Conservation (phyloP, 805 yeast species). For the Saccharomyces eubayanus region DNA sequence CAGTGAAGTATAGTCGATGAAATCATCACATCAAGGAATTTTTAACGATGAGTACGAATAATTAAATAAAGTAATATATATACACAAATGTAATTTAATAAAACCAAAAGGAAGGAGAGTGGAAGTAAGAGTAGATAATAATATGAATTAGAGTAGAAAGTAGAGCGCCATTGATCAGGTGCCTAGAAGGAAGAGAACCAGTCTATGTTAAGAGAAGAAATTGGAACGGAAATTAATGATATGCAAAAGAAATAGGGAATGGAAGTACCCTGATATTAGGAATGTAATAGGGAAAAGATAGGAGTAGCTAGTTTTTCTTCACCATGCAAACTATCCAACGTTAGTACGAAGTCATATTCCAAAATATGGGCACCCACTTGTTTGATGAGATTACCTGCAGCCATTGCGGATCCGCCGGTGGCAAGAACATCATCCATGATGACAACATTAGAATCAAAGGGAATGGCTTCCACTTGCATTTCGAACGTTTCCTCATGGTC, state of each 20-base stretch:
- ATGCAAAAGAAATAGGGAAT: background rate
- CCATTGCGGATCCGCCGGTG: constrained; percentile 93
- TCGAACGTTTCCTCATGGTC: constrained; percentile 88
- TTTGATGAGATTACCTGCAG: constrained; percentile 79
- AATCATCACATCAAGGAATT: background rate
- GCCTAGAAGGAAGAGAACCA: background rate
- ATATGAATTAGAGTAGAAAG: background rate
- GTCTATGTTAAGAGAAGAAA: background rate
- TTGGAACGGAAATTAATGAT: background rate
- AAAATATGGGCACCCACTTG: constrained; percentile 61
- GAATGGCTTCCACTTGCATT: constrained; percentile 75
- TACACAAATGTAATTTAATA: background rate
- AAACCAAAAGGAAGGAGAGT: background rate
- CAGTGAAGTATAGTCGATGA: constrained; percentile 23
- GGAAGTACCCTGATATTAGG: constrained; percentile 49
- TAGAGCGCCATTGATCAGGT: background rate
- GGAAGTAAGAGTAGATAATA: background rate
- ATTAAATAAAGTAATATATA: background rate
- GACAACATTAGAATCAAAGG: constrained; percentile 70
- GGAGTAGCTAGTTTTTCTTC: constrained; percentile 80
- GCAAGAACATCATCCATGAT: constrained; percentile 96
- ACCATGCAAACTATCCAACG: constrained; percentile 90
- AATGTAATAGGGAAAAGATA: constrained; percentile 79
- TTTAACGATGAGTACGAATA: background rate
- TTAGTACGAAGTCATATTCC: constrained; percentile 86